phyloP scores from a whole-genome alignment of 2,329 filamentous ascomycete species.

The Fusarium hainanense region DNA sequence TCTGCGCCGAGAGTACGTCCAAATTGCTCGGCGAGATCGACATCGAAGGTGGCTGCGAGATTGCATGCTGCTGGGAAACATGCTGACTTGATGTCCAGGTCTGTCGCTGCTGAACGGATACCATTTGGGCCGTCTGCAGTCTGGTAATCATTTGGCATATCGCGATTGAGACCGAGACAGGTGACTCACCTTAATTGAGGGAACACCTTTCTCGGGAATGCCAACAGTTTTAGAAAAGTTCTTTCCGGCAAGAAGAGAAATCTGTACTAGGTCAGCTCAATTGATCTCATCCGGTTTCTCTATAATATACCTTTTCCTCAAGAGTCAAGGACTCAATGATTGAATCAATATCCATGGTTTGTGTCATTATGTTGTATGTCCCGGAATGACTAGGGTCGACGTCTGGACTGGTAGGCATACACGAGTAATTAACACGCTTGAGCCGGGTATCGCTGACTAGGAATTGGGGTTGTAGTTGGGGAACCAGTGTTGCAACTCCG shows the following conservation, averaged over 20 bases:
- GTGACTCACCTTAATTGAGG: conserved; percentile 32
- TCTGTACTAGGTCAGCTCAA: conserved; percentile 10
- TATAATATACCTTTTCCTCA: conserved; percentile 31
- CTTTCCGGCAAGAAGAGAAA: conserved; percentile 38
- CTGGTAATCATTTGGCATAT: not conserved
- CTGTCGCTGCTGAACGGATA: conserved; percentile 48
- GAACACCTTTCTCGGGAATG: conserved; percentile 32
- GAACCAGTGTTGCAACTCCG: not conserved
- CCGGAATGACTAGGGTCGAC: not conserved
- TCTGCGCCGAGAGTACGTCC: conserved; percentile 69
- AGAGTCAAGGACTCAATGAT: conserved; percentile 30
- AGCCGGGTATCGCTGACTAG: not conserved
- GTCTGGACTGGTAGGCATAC: not conserved
- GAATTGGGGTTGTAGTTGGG: not conserved
- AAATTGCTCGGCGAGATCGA: conserved; percentile 65
- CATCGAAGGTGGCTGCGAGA: conserved; percentile 72
- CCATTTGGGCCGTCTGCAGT: conserved; percentile 51
- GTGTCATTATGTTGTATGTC: conserved; percentile 11
- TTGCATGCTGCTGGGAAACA: conserved; percentile 49
- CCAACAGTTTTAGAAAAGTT: conserved; percentile 42
- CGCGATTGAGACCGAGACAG: rapidly evolving
- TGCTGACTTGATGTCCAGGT: conserved; percentile 46
- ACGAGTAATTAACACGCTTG: not conserved
- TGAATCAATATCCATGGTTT: conserved; percentile 8
- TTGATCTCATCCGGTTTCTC: rapidly evolving